Conservation (phyloP, 2,329 filamentous ascomycete species). For the Lomentospora prolificans region DNA sequence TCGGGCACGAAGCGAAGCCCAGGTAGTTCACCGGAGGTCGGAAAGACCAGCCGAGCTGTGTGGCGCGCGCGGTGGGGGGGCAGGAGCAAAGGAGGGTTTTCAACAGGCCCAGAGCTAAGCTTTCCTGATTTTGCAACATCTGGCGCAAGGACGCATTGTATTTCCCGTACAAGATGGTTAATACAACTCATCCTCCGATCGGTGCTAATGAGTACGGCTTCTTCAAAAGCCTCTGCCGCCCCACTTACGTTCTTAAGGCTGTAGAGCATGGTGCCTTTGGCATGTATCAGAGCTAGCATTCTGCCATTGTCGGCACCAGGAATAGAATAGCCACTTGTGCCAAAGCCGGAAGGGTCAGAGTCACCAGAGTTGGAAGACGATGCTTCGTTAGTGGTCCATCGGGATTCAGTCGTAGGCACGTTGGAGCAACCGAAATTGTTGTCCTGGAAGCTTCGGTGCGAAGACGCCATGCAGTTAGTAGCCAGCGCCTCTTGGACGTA, state of each 20-base stretch:
- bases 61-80: conserved; percentile 74
- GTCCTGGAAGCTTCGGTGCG: conserved; percentile 11
- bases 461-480: conserved; percentile 29
- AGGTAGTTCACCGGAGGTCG: conserved; percentile 63
- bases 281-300: conserved; percentile 87
- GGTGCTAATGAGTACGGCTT: conserved; percentile 81
- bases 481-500: conserved; percentile 60
- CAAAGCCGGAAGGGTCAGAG: conserved; percentile 17
- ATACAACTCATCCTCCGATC: conserved; percentile 63
- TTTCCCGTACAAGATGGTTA: conserved; percentile 65
- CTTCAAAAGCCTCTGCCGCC: conserved; percentile 85
- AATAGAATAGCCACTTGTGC: conserved; percentile 68
- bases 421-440: background rate
- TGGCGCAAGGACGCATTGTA: conserved; percentile 59
- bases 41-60: conserved; percentile 76
- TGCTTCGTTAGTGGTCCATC: background rate
- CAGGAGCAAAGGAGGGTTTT: conserved; percentile 55
- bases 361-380: background rate
- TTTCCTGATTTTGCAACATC: conserved; percentile 9
- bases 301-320: conserved; percentile 82
- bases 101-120: background rate
- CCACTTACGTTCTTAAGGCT: conserved; percentile 69
- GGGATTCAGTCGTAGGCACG: background rate
- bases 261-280: conserved; percentile 98
- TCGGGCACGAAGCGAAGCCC: conserved; percentile 66